phyloP scores from a whole-genome alignment of 2,329 filamentous ascomycete genomes.

The Pyrenophora teres region DNA sequence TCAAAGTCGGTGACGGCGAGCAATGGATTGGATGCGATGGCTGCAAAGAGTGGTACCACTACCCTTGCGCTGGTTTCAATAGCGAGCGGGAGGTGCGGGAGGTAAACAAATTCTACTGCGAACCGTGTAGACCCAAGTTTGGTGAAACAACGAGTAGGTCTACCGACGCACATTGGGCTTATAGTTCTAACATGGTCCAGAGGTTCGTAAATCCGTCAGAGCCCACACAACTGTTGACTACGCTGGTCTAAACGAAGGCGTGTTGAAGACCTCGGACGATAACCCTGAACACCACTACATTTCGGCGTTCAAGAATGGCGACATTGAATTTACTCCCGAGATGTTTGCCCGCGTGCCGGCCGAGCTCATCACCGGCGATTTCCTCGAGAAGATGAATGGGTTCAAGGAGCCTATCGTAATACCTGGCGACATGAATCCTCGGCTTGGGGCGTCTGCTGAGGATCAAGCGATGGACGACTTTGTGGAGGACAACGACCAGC shows the following conservation, averaged over 20 bases:
- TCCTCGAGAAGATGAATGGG: slow-evolving; percentile 65
- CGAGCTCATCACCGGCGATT: slow-evolving; percentile 66
- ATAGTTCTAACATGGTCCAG: slow-evolving; percentile 37
- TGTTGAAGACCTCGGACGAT: slow-evolving; percentile 68
- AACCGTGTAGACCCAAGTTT: slow-evolving; percentile 61
- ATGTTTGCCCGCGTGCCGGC: slow-evolving; percentile 67
- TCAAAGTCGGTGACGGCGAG: slow-evolving; percentile 58
- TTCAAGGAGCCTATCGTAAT: slow-evolving; percentile 71
- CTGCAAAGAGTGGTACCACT: slow-evolving; percentile 71
- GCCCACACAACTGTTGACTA: slow-evolving; percentile 71
- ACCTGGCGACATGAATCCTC: slow-evolving; percentile 64
- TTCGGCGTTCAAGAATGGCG: slow-evolving; percentile 67
- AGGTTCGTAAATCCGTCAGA: slow-evolving; percentile 68
- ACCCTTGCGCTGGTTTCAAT: slow-evolving; percentile 68
- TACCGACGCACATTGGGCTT: slow-evolving; percentile 30
- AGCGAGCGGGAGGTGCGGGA: slow-evolving; percentile 66
- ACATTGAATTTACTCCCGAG: slow-evolving; percentile 64
- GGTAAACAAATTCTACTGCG: slow-evolving; percentile 71
- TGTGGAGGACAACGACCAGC: slow-evolving; percentile 26
- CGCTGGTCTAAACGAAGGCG: slow-evolving; percentile 68
- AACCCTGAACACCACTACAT: slow-evolving; percentile 71
- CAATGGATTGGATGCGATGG: slow-evolving; percentile 72
- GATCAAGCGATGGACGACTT: not conserved
- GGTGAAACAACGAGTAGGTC: slow-evolving; percentile 64
- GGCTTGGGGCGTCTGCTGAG: slow-evolving; percentile 38